Evolutionary conservation across 2,329 filamentous ascomycete genomes (phyloP).

Genomic region (Fusarium sp.): DNA sequence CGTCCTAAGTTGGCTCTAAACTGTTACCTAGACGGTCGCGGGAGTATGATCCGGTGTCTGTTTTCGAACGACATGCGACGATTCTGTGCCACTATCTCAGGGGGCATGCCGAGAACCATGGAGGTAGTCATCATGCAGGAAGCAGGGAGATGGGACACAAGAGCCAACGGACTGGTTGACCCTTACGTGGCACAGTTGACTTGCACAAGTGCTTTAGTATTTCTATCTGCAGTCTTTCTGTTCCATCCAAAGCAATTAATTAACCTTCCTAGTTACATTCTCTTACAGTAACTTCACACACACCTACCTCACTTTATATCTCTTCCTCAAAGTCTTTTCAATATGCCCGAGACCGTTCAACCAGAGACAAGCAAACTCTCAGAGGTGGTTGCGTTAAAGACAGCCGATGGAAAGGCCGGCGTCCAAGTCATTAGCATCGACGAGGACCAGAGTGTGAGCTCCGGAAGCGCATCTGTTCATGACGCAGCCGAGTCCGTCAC

Average conservation of each 20-base stretch:
- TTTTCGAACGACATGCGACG: neutral
- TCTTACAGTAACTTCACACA: neutral
- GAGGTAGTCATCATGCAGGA: neutral
- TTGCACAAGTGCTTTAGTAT: neutral
- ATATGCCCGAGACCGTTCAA: conserved; percentile 3
- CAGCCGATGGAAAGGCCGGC: neutral
- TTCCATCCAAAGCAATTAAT: neutral
- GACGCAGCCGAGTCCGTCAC: neutral
- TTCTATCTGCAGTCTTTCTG: neutral
- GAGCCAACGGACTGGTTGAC: neutral
- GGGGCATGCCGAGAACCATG: neutral
- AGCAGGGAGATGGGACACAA: neutral
- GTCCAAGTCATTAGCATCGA: neutral
- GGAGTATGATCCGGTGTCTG: neutral
- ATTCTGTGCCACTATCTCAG: neutral
- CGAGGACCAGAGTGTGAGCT: neutral
- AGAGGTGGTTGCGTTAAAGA: neutral
- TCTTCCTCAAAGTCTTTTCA: neutral
- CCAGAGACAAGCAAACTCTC: neutral
- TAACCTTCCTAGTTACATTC: neutral
- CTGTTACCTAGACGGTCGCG: neutral
- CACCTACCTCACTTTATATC: neutral
- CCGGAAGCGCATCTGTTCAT: neutral
- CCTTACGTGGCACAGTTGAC: neutral
- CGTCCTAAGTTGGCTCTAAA: neutral